Conservation (phyloP, 805 yeast genomes). For the Suhomyces tanzawaensis region DNA sequence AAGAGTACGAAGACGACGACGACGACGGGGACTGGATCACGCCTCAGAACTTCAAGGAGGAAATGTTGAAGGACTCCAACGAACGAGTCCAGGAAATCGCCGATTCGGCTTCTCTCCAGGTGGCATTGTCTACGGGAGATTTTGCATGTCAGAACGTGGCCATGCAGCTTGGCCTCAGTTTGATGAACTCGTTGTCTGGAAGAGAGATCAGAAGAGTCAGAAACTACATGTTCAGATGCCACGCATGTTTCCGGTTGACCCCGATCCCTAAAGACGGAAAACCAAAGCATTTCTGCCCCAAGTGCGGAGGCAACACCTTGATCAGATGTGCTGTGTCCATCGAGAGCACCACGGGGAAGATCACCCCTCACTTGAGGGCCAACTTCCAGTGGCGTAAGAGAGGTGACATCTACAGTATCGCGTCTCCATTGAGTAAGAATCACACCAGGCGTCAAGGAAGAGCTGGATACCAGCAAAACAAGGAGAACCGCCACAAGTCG, state of each 20-base stretch:
- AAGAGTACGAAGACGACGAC: constrained; percentile 69
- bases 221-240: constrained; percentile 94
- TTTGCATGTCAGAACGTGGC: constrained; percentile 97
- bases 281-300: constrained; percentile 86
- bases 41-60: constrained; percentile 74
- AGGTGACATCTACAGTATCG: constrained; percentile 77
- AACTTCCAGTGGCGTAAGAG: constrained; percentile 92
- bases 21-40: constrained; percentile 93
- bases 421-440: constrained; percentile 84
- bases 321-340: constrained; percentile 88
- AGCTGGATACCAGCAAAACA: constrained; percentile 74
- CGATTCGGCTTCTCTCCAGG: constrained; percentile 47
- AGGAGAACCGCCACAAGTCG: constrained; percentile 52
- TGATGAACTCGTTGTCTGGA: constrained; percentile 84
- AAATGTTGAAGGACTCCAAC: constrained; percentile 62
- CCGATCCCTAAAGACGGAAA: constrained; percentile 76
- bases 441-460: constrained; percentile 71
- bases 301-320: constrained; percentile 92
- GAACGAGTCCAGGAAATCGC: constrained; percentile 49
- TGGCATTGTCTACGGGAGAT: constrained; percentile 92
- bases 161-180: constrained; percentile 81
- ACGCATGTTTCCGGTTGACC: constrained; percentile 86
- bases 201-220: constrained; percentile 79
- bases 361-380: constrained; percentile 83
- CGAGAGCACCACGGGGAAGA: constrained; percentile 70